These are phyloP conservation scores for Hypoxylon subgilvum DNA, from an alignment of 495 filamentous ascomycete genomes.

Conservation along the genomic window DNA sequence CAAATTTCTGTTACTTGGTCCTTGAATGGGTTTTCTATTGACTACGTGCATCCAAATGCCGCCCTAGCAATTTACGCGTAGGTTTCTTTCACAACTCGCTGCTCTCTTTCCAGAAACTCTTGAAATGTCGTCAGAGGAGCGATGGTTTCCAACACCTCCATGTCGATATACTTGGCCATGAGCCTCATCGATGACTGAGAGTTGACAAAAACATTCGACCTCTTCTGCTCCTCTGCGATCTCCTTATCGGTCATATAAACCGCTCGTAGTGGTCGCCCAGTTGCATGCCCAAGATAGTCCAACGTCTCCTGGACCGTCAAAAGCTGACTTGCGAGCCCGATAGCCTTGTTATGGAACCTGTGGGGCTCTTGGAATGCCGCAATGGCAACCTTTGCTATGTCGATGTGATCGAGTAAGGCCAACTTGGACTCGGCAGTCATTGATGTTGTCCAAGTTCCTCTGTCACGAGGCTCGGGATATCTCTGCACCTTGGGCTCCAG, in stretches of 20 bases:
- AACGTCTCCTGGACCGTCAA: slow-evolving; percentile 37
- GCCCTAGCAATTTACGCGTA: slow-evolving; percentile 1
- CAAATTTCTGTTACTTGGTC: no score
- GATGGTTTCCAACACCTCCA: slow-evolving; percentile 31
- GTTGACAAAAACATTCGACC: slow-evolving; percentile 33
- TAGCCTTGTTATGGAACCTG: slow-evolving; percentile 42
- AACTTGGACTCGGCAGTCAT: slow-evolving; percentile 40
- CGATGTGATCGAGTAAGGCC: slow-evolving; percentile 52
- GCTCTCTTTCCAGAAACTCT: slow-evolving; percentile 48
- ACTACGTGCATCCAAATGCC: no score
- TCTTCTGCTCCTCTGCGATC: slow-evolving; percentile 31
- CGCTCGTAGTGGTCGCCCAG: slow-evolving; percentile 43
- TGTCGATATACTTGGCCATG: slow-evolving; percentile 45
- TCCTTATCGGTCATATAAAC: slow-evolving; percentile 50
- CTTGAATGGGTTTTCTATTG: no score
- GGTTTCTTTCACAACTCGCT: slow-evolving; percentile 34
- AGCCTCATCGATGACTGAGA: slow-evolving; percentile 34
- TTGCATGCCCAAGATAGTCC: slow-evolving; percentile 38
- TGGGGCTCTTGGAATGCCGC: slow-evolving; percentile 47
- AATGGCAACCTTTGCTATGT: slow-evolving; percentile 51
- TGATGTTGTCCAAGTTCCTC: slow-evolving; percentile 19
- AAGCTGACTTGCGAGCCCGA: slow-evolving; percentile 49
- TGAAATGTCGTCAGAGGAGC: slow-evolving; percentile 45
- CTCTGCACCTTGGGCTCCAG: slow-evolving; percentile 44
- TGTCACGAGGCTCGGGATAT: neutral